These are phyloP conservation scores for Parascedosporium putredinis DNA, from an alignment of 2,329 filamentous ascomycete genomes.

Conservation along the genomic window DNA sequence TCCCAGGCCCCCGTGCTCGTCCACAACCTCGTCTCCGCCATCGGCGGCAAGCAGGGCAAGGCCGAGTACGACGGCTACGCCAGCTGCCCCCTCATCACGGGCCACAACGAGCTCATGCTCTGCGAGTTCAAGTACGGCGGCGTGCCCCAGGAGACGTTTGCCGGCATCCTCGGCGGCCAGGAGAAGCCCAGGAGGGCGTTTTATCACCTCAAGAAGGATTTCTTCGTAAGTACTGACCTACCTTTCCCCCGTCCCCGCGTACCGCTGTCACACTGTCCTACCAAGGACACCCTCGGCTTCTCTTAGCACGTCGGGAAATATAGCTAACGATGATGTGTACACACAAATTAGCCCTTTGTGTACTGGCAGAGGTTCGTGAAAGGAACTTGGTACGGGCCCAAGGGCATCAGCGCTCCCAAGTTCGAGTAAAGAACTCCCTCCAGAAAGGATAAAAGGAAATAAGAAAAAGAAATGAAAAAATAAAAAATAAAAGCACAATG, in stretches of 20 bases:
- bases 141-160: constrained; percentile 34
- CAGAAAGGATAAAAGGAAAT: too few species aligned
- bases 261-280: too few species aligned
- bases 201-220: constrained; percentile 34
- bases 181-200: constrained; percentile 25
- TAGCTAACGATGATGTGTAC: neutral
- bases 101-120: constrained; percentile 33
- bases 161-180: constrained; percentile 24
- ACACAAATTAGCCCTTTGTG: constrained; percentile 16
- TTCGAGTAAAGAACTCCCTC: neutral
- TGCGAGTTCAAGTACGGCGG: constrained; percentile 38
- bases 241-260: too few species aligned
- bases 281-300: too few species aligned
- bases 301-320: too few species aligned
- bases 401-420: constrained; percentile 11
- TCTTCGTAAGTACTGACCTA: constrained; percentile 22
- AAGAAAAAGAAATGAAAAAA: too few species aligned
- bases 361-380: constrained; percentile 22
- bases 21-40: constrained; percentile 25
- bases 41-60: constrained; percentile 22
- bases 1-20: constrained; percentile 32
- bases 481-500: neutral
- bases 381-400: constrained; percentile 21
- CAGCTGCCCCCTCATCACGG: constrained; percentile 33
- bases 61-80: constrained; percentile 33